Evolutionary conservation across 129 eudicot genomes (phyloP), one percentile per base, ranked within the genome.

Genomic region (Centrapalus pauciflorus): DNA sequence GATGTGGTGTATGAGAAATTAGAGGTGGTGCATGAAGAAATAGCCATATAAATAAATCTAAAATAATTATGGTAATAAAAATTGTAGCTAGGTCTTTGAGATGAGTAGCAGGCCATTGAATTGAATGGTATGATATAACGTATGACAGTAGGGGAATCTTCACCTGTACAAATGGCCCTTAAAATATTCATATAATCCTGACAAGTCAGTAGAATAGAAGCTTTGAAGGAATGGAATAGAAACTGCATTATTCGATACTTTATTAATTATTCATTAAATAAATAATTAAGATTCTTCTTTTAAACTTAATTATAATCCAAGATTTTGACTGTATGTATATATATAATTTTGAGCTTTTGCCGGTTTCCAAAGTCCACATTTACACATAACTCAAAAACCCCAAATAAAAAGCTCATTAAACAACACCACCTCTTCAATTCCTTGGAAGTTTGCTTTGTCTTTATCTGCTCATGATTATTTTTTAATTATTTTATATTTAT

Each of bases 141-240:
- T 74, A 66, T 66, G 79, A 74, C 79, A 74, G 79, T 37, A 34
- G 60, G 61, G 55, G 79, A 74, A 74, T 74, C 79, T 74, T 74
- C 52, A 75, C 13, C 79, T 40, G 79, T 75, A 51, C 68, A 75
- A 66, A 32, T 58, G 66, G 74, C 24, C 59, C 20, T 45, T 75
- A 66, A 75, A 7, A 75, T 75, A 66, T 75, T 57, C 61, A 66
- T 75, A 57, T 56, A 55, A 67, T 66, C 62, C 79, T 66, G 79
- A 75, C 74, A 75, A 59, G 59, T 75, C 79, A 75, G 69, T 66
- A 61, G 79, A 75, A 75, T 75, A 75, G 79, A 75, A 75, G 79
- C 79, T 75, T 75, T 75, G 61, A 66, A 75, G 79, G 79, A 66
- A 75, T 75, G 79, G 79, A 75, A 75, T 75, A 68, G 79, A 75